phyloP scores from a whole-genome alignment of 768 basidiomycete genomes.

The Tylopilus intermedius region DNA sequence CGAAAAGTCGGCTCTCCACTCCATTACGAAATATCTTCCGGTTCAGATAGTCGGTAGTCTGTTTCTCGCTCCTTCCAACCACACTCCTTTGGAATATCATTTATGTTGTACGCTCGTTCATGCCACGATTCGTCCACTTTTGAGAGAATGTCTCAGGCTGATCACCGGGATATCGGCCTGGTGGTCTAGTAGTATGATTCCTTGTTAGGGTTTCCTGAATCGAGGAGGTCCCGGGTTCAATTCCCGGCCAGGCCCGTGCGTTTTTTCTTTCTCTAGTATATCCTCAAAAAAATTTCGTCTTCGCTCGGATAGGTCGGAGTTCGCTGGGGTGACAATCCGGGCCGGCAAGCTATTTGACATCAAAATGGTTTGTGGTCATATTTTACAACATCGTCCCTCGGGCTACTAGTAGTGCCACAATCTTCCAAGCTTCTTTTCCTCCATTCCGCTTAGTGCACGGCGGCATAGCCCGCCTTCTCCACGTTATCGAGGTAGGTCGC shows the following conservation, averaged over 20 bases:
- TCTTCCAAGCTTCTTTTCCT: not conserved
- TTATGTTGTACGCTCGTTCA: not conserved
- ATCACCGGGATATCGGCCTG: constrained; percentile 32
- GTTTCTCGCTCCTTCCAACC: constrained; percentile 8
- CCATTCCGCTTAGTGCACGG: constrained; percentile 7
- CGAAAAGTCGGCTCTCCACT: constrained; percentile 25
- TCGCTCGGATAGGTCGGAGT: constrained; percentile 1
- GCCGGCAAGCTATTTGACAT: not conserved
- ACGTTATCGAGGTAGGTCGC: constrained; percentile 29
- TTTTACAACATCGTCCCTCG: not conserved
- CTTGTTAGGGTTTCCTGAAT: constrained; percentile 47
- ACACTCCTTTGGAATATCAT: constrained; percentile 7
- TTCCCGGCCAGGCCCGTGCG: constrained; percentile 48
- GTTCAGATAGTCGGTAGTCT: constrained; percentile 18
- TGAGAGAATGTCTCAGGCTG: not conserved
- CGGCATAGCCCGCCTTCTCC: constrained; percentile 29
- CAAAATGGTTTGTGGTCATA: not conserved
- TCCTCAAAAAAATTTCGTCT: not conserved
- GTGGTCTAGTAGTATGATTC: constrained; percentile 66
- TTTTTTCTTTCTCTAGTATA: not conserved
- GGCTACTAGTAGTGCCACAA: not conserved
- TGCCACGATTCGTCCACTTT: not conserved
- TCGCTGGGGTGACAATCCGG: not conserved
- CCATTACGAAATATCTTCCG: constrained; percentile 31
- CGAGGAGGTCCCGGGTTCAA: constrained; percentile 61